Percentiles rank a stretch among this genome's conserved stretches.
These are phyloP conservation scores for Fusarium sp. DNA, from an alignment of 2,329 filamentous ascomycete genomes.

Conservation along the genomic window DNA sequence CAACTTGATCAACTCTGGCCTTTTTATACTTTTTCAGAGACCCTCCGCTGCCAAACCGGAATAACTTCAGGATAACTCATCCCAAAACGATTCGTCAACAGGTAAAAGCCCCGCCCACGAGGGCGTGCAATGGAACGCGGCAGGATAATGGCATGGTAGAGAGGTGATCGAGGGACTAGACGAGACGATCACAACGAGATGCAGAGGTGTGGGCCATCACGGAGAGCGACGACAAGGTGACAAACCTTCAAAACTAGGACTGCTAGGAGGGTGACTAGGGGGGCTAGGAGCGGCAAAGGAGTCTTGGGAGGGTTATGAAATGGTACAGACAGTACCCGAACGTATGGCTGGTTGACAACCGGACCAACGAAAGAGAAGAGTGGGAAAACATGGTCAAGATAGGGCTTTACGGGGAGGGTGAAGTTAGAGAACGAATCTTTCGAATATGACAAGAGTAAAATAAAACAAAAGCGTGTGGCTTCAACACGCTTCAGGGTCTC, in stretches of 20 bases:
- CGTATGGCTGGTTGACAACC: slow-evolving; percentile 30
- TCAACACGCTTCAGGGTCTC: slow-evolving; percentile 34
- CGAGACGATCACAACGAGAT: slow-evolving; percentile 51
- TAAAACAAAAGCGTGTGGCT: slow-evolving; percentile 41
- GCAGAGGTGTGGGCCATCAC: slow-evolving; percentile 50
- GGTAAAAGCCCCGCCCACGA: slow-evolving; percentile 56
- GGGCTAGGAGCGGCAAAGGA: slow-evolving; percentile 48
- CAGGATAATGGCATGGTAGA: slow-evolving; percentile 50
- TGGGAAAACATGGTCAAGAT: slow-evolving; percentile 33
- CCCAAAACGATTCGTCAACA: slow-evolving; percentile 57
- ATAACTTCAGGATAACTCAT: slow-evolving; percentile 56
- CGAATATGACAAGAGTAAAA: slow-evolving; percentile 27
- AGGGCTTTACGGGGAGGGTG: slow-evolving; percentile 45
- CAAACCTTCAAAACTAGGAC: slow-evolving; percentile 46
- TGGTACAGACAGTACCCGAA: slow-evolving; percentile 35
- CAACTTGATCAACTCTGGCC: slow-evolving; percentile 60
- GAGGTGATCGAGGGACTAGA: slow-evolving; percentile 45
- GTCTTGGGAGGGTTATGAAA: slow-evolving; percentile 30
- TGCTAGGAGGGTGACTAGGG: slow-evolving; percentile 40
- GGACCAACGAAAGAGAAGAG: slow-evolving; percentile 43
- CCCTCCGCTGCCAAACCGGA: slow-evolving; percentile 51
- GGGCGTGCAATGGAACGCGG: slow-evolving; percentile 45
- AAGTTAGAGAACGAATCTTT: slow-evolving; percentile 39
- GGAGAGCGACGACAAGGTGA: slow-evolving; percentile 43
- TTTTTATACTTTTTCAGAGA: slow-evolving; percentile 72